A percentile compares a stretch with the other conserved stretches of the same genome.
These are phyloP conservation scores for Lagenidium giganteum DNA, from an alignment of 352 stramenopile genomes.

Conservation along the genomic window DNA sequence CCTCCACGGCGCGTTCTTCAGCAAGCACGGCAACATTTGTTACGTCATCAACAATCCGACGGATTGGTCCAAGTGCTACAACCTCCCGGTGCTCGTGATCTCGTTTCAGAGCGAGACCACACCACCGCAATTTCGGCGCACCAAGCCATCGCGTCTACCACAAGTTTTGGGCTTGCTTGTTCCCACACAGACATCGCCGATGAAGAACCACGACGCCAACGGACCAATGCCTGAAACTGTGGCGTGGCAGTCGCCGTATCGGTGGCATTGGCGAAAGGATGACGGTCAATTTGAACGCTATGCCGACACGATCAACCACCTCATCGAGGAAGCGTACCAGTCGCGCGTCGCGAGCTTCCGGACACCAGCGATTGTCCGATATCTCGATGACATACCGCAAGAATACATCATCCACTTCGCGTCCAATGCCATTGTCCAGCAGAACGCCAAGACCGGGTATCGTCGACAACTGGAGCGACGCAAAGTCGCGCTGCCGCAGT, in stretches of 20 bases:
- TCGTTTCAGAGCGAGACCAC: neutral
- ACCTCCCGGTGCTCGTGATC: conserved; percentile 3
- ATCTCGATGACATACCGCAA: conserved; percentile 3
- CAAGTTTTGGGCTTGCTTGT: too few relatives aligned
- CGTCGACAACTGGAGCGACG: neutral
- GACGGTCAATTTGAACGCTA: conserved; percentile 1
- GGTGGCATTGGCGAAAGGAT: conserved; percentile 1
- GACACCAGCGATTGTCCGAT: conserved; percentile 4
- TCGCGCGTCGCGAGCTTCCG: neutral
- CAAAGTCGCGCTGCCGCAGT: neutral
- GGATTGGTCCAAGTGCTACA: conserved; percentile 4
- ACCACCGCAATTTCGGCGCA: neutral
- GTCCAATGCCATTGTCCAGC: neutral
- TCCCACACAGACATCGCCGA: too few relatives aligned
- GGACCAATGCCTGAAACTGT: too few relatives aligned
- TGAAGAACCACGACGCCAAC: too few relatives aligned
- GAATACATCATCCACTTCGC: conserved; percentile 2
- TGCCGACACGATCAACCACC: neutral
- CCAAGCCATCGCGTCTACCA: too few relatives aligned
- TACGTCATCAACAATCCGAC: conserved; percentile 1
- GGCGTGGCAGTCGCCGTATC: neutral
- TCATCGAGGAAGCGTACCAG: neutral
- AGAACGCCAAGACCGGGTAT: neutral
- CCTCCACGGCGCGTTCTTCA: neutral
- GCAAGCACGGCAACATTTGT: neutral